Evolutionary conservation across 805 yeast genomes (phyloP), one percentile per base, ranked within the genome.

Genomic region (Pichia paraexigua): DNA sequence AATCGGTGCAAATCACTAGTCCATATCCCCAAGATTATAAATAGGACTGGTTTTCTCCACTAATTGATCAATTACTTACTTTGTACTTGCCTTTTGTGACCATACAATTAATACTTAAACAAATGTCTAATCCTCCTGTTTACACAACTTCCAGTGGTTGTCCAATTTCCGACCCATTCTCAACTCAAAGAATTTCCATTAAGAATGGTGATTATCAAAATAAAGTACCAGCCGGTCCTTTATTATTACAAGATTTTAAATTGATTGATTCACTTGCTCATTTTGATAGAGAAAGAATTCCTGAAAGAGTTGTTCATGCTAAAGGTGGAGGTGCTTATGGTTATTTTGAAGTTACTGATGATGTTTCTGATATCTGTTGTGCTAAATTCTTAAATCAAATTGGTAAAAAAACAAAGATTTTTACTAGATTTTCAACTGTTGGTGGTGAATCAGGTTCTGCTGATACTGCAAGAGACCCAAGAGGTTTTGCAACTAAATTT

Each of bases 241-340:
- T 87, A 58, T 71, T 88, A 54, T 71, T 88, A 61, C 95, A 88
- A 66, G 96, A 88, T 66, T 83, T 85, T 71, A 82, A 82, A 64
- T 71, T 88, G 69, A 76, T 88, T 60, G 96, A 88, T 62, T 77
- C 88, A 2, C 69, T 88, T 52, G 91, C 95, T 21, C 96, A 87
- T 68, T 88, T 88, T 62, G 95, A 87, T 71, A 77, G 95, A 59
- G 96, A 88, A 70, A 75, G 96, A 69, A 85, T 88, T 57, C 96
- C 96, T 13, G 96, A 89, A 72, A 77, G 96, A 70, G 95, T 88
- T 52, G 96, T 89, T 37, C 96, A 88, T 64, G 96, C 96, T 50
- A 88, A 88, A 67, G 96, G 96, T 59, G 85, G 91, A 15, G 96
- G 96, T 64, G 96, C 96, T 11, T 87, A 75, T 65, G 96, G 96